A percentile compares a stretch with the other conserved stretches of the same genome.
Evolutionary conservation across 805 yeast genomes (phyloP).

Genomic region (Starmerella riodocensis): DNA sequence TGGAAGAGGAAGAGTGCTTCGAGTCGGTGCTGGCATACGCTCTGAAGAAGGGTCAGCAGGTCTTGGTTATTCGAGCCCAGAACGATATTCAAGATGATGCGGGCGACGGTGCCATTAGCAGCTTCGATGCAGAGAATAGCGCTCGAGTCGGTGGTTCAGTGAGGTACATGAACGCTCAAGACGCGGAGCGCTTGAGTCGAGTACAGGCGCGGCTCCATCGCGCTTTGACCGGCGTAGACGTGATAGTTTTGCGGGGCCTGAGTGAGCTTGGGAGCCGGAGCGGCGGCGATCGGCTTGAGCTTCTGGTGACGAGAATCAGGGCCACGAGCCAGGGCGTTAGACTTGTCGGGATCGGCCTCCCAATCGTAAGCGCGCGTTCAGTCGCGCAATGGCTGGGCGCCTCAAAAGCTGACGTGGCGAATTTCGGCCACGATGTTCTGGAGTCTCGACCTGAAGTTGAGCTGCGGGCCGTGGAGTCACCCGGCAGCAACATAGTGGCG

Average conservation of each 20-base stretch:
- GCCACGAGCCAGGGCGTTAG: conserved; percentile 27
- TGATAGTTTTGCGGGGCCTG: conserved; percentile 59
- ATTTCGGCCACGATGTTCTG: conserved; percentile 56
- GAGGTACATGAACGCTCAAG: neutral
- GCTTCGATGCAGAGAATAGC: neutral
- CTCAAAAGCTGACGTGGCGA: conserved; percentile 43
- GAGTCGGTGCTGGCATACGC: neutral
- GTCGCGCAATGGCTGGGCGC: conserved; percentile 82
- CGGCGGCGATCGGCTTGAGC: conserved; percentile 56
- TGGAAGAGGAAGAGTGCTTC: neutral
- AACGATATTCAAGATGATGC: neutral
- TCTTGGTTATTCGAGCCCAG: conserved; percentile 1
- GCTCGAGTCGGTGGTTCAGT: neutral
- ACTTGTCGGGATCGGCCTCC: conserved; percentile 54
- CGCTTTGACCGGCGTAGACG: conserved; percentile 46
- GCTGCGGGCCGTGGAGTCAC: conserved; percentile 18
- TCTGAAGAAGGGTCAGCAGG: neutral
- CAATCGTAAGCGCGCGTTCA: conserved; percentile 64
- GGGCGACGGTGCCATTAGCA: too few species aligned
- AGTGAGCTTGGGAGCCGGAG: conserved; percentile 54
- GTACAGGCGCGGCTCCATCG: neutral
- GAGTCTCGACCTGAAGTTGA: conserved; percentile 32
- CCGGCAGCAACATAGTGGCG: neutral
- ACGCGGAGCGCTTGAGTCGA: conserved; percentile 3
- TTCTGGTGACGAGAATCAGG: conserved; percentile 43